Base-by-base conservation (phyloP, 768 basidiomycete species). In the Butyriboletus loyo region DNA sequence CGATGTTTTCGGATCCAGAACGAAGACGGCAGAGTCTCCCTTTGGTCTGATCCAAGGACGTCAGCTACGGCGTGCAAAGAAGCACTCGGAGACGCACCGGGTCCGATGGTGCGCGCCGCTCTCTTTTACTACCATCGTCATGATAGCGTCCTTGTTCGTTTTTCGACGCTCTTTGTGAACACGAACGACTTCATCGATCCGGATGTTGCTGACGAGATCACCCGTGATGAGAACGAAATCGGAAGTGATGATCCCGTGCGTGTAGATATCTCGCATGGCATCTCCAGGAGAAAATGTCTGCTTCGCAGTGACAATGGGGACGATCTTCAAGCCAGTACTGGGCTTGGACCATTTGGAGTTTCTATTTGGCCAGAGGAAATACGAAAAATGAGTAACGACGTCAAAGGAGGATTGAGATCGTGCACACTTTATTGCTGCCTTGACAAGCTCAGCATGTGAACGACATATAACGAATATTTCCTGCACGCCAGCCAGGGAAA, bases 381-480 rank as follows among this genome's bases (percentile, higher is more conserved):
- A 53, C 10, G 14, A 42, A 24, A 31, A 49, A 56, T 46, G 40
- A 55, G 58, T 46, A 40, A 53, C 45, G 30, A 43, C 32, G 39
- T 47, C 34, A 61, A 30, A 60, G 32, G 42, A 32, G 53, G 39
- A 56, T 39, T 32, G 53, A 46, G 57, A 49, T 50, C 36, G 39
- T 28, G 34, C 85, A 66, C 60, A 96, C 96, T 78, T 82, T 63
- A 98, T 90, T 51, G 86, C 90, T 14, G 80, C 77, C 66, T 92
- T 89, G 62, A 98, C 86, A 61, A 87, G 85, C 46, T 88, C 86
- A 9, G 92, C 83, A 69, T 96, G 90, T 45, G 92, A 95, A 54
- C 91, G 83, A 67, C 94, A 95, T 61, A 98, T 85, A 41, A 99
- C 88, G 67, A 97, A 96, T 53, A 97, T 89, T 72, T 98, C 92